A percentile compares a stretch with the other conserved stretches of the same genome.
phyloP scores from a whole-genome alignment of 306 rosid genomes.

The Prunus padus region DNA sequence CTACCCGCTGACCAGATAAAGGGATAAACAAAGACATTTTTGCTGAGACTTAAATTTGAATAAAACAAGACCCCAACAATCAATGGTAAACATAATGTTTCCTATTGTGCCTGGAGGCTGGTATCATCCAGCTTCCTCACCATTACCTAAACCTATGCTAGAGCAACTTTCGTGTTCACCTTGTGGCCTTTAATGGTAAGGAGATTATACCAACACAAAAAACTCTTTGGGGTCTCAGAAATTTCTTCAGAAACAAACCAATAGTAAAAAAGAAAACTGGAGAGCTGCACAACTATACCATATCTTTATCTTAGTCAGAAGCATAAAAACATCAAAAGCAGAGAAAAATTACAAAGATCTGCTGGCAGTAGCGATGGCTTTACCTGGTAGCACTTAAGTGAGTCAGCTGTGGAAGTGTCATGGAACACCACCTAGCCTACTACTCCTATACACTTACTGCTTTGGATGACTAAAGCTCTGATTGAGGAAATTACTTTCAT shows the following conservation, averaged over 20 bases:
- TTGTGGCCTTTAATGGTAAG: neutral
- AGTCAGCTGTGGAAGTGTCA: neutral
- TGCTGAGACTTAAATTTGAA: neutral
- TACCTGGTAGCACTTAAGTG: neutral
- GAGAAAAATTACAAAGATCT: neutral
- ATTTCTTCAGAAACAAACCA: neutral
- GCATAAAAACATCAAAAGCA: neutral
- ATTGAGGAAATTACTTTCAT: neutral
- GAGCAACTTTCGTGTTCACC: neutral
- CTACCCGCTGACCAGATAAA: neutral
- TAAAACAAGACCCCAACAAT: neutral
- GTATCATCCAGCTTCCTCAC: constrained; percentile 14
- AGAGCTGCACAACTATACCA: neutral
- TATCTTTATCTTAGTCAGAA: neutral
- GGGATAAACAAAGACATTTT: neutral
- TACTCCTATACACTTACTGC: neutral
- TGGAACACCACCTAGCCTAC: neutral
- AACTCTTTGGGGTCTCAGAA: neutral
- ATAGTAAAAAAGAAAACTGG: neutral
- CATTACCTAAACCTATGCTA: neutral
- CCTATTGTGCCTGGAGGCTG: neutral
- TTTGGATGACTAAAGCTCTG: neutral
- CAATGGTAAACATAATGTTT: neutral
- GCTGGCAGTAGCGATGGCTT: neutral
- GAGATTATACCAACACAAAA: neutral